phyloP scores from a whole-genome alignment of 257 asterid genomes.

The Penstemon davidsonii region DNA sequence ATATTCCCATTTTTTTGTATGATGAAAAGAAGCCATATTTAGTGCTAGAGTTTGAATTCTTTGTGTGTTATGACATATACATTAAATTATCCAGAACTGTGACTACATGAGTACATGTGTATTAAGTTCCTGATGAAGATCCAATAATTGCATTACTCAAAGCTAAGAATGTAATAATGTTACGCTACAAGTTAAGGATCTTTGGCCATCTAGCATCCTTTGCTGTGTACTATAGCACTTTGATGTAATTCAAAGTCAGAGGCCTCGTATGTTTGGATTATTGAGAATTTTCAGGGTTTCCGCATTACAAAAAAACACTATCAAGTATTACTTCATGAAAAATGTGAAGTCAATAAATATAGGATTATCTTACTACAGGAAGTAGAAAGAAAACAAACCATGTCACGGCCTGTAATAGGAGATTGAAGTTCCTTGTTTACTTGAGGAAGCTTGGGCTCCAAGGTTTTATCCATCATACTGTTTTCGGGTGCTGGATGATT shows the following conservation, averaged over 20 bases:
- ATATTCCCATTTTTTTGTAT: no score
- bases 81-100: no score
- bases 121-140: background rate
- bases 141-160: background rate
- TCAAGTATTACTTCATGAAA: background rate
- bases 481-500: constrained; percentile 30
- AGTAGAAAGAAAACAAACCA: constrained; percentile 30
- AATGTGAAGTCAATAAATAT: background rate
- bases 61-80: no score
- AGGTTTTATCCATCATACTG: constrained; percentile 26
- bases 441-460: constrained; percentile 33
- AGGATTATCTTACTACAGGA: background rate
- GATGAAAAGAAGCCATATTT: no score
- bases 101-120: no score
- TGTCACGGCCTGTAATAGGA: constrained; percentile 34
- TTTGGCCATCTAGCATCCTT: no score
- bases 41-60: no score
- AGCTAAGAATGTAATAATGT: background rate
- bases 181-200: no score
- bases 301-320: background rate
- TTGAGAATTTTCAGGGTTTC: no score
- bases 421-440: constrained; percentile 39
- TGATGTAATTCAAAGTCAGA: no score
- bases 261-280: no score
- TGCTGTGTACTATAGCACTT: no score